A percentile compares a stretch with the other conserved stretches of the same genome.
Evolutionary conservation across 257 asterid genomes (phyloP).

Genomic region (Datura wrightii): DNA sequence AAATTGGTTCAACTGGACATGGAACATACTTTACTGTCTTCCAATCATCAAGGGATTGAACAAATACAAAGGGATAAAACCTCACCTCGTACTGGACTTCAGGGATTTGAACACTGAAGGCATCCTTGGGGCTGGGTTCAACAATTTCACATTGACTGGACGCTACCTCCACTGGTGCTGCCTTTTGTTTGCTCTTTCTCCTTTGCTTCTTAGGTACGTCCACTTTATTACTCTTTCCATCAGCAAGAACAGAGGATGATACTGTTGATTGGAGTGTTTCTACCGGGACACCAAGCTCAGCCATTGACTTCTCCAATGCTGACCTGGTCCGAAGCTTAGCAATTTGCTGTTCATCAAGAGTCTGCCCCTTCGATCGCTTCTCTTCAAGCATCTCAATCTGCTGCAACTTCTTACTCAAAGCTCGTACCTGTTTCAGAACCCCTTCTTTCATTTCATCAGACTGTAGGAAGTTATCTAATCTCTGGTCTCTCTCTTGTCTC

Average conservation of each 20-base stretch:
- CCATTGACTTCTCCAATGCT: constrained; percentile 69
- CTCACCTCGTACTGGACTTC: constrained; percentile 56
- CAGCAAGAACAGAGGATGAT: constrained; percentile 52
- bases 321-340: constrained; percentile 71
- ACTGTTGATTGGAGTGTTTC: constrained; percentile 52
- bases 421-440: constrained; percentile 70
- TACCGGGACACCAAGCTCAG: constrained; percentile 77
- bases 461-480: constrained; percentile 70
- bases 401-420: constrained; percentile 90
- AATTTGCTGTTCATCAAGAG: constrained; percentile 89
- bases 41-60: constrained; percentile 11
- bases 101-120: constrained; percentile 47
- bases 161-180: constrained; percentile 50
- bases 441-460: constrained; percentile 57
- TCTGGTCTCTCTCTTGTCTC: constrained; percentile 49
- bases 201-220: constrained; percentile 61
- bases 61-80: constrained; percentile 18
- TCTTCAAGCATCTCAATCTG: constrained; percentile 96
- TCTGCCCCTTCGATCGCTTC: constrained; percentile 67
- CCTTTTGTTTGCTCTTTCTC: constrained; percentile 71
- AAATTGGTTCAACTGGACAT: not conserved
- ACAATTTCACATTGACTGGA: constrained; percentile 45
- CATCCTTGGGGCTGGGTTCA: constrained; percentile 51
- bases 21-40: not conserved
- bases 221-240: constrained; percentile 62